Evolutionary conservation across 2,329 filamentous ascomycete genomes (phyloP), one percentile per base, ranked within the genome.

Genomic region (Didymella lethalis): DNA sequence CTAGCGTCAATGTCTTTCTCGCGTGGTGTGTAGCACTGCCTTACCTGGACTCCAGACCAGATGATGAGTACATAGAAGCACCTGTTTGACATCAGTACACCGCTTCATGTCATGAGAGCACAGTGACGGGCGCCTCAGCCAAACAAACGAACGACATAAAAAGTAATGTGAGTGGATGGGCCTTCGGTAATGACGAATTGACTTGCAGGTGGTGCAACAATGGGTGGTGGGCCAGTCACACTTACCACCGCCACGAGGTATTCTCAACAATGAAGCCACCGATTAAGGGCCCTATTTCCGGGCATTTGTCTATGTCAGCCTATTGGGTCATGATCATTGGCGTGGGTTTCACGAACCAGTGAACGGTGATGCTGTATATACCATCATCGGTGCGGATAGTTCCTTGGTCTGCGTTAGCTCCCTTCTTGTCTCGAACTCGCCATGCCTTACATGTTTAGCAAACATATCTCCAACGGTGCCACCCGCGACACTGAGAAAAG

Each of bases 201-300:
- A 53, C 25, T 40, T 32, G 46, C 38, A 59, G 18, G 50, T 54
- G 3, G 50, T 59, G 50, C 23, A 59, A 59, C 50, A 46, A 53
- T 57, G 54, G 31, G 12, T 16, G 34, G 46, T 47, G 55, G 57
- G 57, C 44, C 45, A 60, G 52, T 48, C 52, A 58, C 61, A 71
- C 74, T 72, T 65, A 75, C 75, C 74, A 77, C 70, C 71, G 81
- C 84, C 92, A 97, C 55, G 81, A 79, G 3, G 83, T 84, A 67
- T 89, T 86, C 66, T 89, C 86, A 74, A 94, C 94, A 75, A 96
- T 92, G 75, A 96, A 93, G 7, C 92, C 92, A 8, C 91, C 92
- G 18, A 90, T 74, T 51, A 87, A 70, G 8, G 85, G 85, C 0
- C 85, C 85, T 10, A 87, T 52, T 57, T 85, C 83, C 6, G 85